phyloP scores from a whole-genome alignment of 129 eudicot genomes.

The Flaveria bidentis region DNA sequence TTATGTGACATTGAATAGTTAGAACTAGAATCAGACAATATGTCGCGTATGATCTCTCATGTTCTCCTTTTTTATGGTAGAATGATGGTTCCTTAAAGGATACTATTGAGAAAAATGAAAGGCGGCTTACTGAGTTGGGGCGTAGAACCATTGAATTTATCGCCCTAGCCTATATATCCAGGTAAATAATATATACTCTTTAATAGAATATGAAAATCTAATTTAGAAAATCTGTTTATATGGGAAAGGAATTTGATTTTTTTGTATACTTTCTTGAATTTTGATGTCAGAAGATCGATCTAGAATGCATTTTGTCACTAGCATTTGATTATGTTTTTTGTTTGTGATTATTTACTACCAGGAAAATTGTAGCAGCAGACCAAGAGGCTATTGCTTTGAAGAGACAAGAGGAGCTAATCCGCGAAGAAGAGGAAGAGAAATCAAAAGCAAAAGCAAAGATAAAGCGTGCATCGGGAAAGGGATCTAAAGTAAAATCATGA shows the following conservation, averaged over 20 bases:
- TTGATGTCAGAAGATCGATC: neutral
- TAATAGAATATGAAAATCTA: too few relatives aligned
- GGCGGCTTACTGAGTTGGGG: constrained; percentile 91
- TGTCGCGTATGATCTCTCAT: neutral
- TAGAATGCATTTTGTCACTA: neutral
- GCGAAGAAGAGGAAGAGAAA: constrained; percentile 63
- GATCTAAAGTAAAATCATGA: neutral
- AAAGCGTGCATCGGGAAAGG: constrained; percentile 59
- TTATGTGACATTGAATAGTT: too few relatives aligned
- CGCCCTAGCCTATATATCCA: constrained; percentile 79
- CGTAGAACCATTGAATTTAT: constrained; percentile 88
- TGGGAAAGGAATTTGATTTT: neutral
- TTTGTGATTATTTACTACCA: constrained; percentile 15
- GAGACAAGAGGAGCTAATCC: constrained; percentile 96
- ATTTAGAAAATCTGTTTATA: neutral
- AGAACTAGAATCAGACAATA: too few relatives aligned
- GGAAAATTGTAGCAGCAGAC: constrained; percentile 86
- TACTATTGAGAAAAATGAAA: constrained; percentile 84
- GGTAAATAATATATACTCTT: constrained; percentile 39
- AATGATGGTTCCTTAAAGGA: constrained; percentile 78
- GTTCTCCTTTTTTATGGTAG: constrained; percentile 37
- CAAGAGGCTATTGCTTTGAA: constrained; percentile 91
- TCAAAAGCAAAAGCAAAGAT: constrained; percentile 38
- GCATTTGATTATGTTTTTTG: neutral
- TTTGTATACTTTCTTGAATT: neutral